Evolutionary conservation across 345 rosid species (phyloP).

Genomic region (Eucalyptus pumila): DNA sequence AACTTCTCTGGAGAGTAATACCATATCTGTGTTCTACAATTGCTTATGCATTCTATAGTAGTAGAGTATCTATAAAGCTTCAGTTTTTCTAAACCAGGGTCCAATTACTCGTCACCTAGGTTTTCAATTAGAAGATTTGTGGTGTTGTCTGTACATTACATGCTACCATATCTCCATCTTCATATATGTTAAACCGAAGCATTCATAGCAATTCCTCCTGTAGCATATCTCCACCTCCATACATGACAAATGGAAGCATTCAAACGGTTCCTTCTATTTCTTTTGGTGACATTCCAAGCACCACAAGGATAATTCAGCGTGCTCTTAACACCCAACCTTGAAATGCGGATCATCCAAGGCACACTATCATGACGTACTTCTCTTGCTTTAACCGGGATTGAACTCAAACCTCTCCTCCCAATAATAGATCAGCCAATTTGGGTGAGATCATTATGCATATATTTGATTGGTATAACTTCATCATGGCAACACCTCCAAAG

Average conservation of each 20-base stretch:
- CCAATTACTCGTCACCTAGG: background rate
- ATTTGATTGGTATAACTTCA: background rate
- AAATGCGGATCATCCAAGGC: background rate
- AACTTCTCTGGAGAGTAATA: too few relatives aligned
- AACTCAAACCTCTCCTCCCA: background rate
- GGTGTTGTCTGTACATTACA: background rate
- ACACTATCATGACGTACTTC: background rate
- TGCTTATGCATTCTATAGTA: too few relatives aligned
- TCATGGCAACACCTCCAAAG: background rate
- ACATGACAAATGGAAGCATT: background rate
- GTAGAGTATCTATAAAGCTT: too few relatives aligned
- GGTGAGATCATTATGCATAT: background rate
- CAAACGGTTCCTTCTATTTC: background rate
- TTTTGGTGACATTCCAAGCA: background rate
- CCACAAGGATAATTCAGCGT: background rate
- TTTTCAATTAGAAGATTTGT: background rate
- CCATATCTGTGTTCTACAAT: too few relatives aligned
- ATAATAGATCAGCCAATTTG: background rate
- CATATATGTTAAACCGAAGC: background rate
- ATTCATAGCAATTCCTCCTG: background rate
- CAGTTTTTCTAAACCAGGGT: too few relatives aligned
- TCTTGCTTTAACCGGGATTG: background rate
- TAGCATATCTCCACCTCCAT: background rate
- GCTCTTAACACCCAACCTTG: background rate
- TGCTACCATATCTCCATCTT: background rate